Evolutionary conservation across 768 basidiomycete species (phyloP), one percentile per base, ranked within the genome.

Genomic region (Pholiota microspora): DNA sequence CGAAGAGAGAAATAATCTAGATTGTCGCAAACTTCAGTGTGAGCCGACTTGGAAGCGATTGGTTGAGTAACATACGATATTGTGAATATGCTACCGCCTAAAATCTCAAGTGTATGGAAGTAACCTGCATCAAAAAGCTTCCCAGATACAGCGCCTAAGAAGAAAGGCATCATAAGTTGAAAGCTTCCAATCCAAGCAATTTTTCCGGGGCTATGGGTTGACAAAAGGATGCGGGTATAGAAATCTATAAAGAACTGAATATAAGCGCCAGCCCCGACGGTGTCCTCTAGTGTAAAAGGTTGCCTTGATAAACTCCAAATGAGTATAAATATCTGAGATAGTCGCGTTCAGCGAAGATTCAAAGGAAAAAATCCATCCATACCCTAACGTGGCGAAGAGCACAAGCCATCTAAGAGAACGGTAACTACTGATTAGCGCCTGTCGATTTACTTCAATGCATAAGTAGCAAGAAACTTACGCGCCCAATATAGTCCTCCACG

Each of bases 151-250:
- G 75, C 58, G 2, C 76, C 75, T 1, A 71, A 59, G 0, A 69
- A 65, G 51, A 77, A 73, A 7, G 74, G 65, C 27, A 80, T 61
- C 48, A 75, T 76, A 7, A 78, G 66, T 56, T 77, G 76, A 13
- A 77, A 68, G 47, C 75, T 75, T n/a, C 79, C 79, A 25, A 81
- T 75, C 78, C 79, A 75, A 71, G 73, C 73, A 16, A 77, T 73
- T 18, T 72, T 72, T 18, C 71, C 73, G 7, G 76, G 68, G 13
- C 69, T 70, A 27, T 65, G 67, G 46, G 69, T 60, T 3, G 58
- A 61, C 21, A 78, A 60, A 45, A 71, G 73, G 3, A 69, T 55
- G 13, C 73, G 67, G 0, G 73, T 73, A 44, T 79, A 73, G n/a
- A 72, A 73, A 51, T 79, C 79, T 71, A 28, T 68, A 61, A 7